Conservation (phyloP, 257 asterid genomes). For the Ocimum tenuiflorum region DNA sequence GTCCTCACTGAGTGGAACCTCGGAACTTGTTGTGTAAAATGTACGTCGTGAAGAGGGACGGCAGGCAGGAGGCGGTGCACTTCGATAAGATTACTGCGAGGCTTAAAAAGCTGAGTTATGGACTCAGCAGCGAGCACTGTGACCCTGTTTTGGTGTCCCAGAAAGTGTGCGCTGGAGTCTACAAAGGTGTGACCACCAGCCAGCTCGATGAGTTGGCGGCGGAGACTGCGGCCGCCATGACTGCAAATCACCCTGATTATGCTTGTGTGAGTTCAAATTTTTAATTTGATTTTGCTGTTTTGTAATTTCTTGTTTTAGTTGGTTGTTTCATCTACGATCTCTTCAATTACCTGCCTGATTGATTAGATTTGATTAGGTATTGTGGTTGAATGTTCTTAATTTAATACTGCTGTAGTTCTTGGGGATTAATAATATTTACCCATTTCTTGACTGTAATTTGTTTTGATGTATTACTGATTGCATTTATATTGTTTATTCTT, state of each 20-base stretch:
- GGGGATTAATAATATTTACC: neutral
- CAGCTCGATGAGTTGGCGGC: conserved; percentile 98
- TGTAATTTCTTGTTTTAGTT: neutral
- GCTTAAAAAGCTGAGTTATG: conserved; percentile 84
- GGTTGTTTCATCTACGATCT: neutral
- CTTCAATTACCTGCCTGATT: neutral
- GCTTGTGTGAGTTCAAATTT: conserved; percentile 59
- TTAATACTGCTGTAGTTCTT: neutral
- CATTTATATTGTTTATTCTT: neutral
- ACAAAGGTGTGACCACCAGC: conserved; percentile 90
- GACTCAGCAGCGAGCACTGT: conserved; percentile 83
- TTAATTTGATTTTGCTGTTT: neutral
- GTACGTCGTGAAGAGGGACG: conserved; percentile 97
- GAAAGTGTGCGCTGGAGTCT: conserved; percentile 94
- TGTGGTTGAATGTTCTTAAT: neutral
- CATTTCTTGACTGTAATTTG: neutral
- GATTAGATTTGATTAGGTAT: neutral
- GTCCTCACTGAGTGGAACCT: conserved; percentile 19
- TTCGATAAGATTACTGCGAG: conserved; percentile 96
- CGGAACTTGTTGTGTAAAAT: conserved; percentile 21
- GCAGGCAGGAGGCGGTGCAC: conserved; percentile 84
- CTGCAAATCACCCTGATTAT: conserved; percentile 88
- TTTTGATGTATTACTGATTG: neutral
- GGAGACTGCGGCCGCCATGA: conserved; percentile 93
- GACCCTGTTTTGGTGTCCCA: conserved; percentile 85